These are phyloP conservation scores for Colletotrichum limetticola DNA, from an alignment of 2,329 filamentous ascomycete genomes.

Conservation along the genomic window DNA sequence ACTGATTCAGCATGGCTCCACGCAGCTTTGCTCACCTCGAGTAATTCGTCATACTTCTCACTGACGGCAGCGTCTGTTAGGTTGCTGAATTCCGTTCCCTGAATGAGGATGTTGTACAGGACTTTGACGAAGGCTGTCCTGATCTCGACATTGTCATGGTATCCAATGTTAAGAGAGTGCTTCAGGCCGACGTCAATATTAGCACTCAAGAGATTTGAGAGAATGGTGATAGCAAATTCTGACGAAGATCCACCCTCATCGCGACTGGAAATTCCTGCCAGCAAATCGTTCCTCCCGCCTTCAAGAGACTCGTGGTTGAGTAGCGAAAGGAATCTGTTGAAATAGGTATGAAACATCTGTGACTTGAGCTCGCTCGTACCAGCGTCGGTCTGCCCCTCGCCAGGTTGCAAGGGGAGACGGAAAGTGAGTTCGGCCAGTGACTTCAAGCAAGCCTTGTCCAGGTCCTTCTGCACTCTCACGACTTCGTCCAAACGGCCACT, in stretches of 20 bases:
- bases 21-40: conserved; percentile 57
- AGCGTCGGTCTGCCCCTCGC: conserved; percentile 73
- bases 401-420: conserved; percentile 73
- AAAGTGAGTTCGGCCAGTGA: conserved; percentile 75
- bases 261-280: conserved; percentile 43
- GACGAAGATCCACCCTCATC: conserved; percentile 67
- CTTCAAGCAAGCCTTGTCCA: conserved; percentile 73
- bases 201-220: conserved; percentile 76
- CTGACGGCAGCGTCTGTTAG: conserved; percentile 74
- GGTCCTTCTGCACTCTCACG: conserved; percentile 68
- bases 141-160: conserved; percentile 76
- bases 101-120: conserved; percentile 76
- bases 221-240: conserved; percentile 73
- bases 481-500: conserved; percentile 66
- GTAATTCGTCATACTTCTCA: conserved; percentile 74
- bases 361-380: conserved; percentile 76
- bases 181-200: conserved; percentile 79
- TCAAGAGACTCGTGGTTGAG: conserved; percentile 67
- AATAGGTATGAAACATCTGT: conserved; percentile 78
- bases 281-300: conserved; percentile 53
- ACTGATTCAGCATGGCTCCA: conserved; percentile 3
- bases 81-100: conserved; percentile 77
- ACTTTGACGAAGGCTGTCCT: conserved; percentile 77
- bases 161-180: conserved; percentile 76
- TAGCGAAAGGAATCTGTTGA: conserved; percentile 75